Conservation (phyloP, 768 basidiomycete genomes). For the Podaxis pistillaris region DNA sequence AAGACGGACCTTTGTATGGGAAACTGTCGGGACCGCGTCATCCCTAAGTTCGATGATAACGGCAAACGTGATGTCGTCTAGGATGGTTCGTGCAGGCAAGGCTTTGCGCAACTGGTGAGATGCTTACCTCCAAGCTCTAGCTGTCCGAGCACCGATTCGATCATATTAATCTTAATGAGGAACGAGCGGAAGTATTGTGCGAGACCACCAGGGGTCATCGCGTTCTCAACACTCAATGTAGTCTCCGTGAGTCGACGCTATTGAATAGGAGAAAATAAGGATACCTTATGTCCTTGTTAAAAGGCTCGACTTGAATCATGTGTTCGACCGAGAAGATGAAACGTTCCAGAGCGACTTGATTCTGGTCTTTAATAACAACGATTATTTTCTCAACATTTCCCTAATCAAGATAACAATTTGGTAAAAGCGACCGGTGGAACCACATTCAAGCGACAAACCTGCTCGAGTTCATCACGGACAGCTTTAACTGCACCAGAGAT, state of each 20-base stretch:
- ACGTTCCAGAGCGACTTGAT: constrained; percentile 81
- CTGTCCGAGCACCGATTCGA: constrained; percentile 68
- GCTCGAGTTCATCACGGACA: constrained; percentile 71
- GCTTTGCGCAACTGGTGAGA: not conserved
- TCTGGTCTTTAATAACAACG: constrained; percentile 80
- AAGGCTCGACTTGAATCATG: constrained; percentile 71
- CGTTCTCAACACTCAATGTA: constrained; percentile 60
- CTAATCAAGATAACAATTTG: constrained; percentile 32
- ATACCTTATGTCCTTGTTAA: constrained; percentile 70
- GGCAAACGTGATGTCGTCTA: constrained; percentile 76
- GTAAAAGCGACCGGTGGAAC: not conserved
- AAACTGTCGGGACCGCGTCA: constrained; percentile 52
- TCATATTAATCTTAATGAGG: constrained; percentile 75
- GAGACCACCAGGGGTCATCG: constrained; percentile 62
- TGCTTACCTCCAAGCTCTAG: constrained; percentile 52
- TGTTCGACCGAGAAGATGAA: constrained; percentile 87
- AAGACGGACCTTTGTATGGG: constrained; percentile 41
- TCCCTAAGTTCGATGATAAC: constrained; percentile 82
- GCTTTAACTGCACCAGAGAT: constrained; percentile 86
- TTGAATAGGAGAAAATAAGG: constrained; percentile 9
- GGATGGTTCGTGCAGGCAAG: not conserved
- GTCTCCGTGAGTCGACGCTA: not conserved
- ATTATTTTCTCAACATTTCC: constrained; percentile 79
- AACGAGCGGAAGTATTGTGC: constrained; percentile 82
- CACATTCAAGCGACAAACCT: constrained; percentile 38